Percentiles rank a stretch among this genome's conserved stretches.
These are phyloP conservation scores for Blastocystis sp. DNA, from an alignment of 352 stramenopile genomes.

Conservation along the genomic window DNA sequence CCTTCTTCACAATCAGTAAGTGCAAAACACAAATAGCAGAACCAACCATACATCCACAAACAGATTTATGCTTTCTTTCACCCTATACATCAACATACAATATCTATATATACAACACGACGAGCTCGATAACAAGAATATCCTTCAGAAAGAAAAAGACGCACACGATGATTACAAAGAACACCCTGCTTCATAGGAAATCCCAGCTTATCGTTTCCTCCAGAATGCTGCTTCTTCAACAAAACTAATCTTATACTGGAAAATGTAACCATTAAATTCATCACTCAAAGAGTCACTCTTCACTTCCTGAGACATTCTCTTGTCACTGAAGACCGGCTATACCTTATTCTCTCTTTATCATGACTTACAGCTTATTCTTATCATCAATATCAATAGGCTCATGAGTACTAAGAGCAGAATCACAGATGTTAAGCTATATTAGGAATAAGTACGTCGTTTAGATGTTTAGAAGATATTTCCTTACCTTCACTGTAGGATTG, in stretches of 20 bases:
- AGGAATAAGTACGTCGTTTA: constrained; percentile 60
- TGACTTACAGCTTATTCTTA: constrained; percentile 89
- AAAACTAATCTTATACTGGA: constrained; percentile 28
- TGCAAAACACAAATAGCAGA: constrained; percentile 98
- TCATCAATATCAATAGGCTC: constrained; percentile 99
- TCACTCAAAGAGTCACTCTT: constrained; percentile 94
- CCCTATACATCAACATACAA: constrained; percentile 73
- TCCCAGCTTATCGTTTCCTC: constrained; percentile 99
- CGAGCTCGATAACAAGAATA: constrained; percentile 91
- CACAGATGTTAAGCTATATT: constrained; percentile 99
- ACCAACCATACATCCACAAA: constrained; percentile 98
- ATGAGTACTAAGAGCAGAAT: constrained; percentile 91
- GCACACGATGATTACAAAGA: constrained; percentile 94
- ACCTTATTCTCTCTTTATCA: background rate
- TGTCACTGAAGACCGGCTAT: constrained; percentile 87
- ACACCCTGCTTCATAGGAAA: constrained; percentile 99
- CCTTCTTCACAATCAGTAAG: constrained; percentile 95
- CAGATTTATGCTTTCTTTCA: constrained; percentile 97
- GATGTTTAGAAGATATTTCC: background rate
- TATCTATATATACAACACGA: constrained; percentile 68
- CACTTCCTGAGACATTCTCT: constrained; percentile 98
- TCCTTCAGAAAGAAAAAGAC: constrained; percentile 94
- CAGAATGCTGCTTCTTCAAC: constrained; percentile 78
- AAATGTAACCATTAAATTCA: constrained; percentile 95
- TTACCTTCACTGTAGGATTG: background rate